Base-by-base conservation (phyloP, 495 filamentous ascomycete genomes). In the Hyaloscypha bicolor region DNA sequence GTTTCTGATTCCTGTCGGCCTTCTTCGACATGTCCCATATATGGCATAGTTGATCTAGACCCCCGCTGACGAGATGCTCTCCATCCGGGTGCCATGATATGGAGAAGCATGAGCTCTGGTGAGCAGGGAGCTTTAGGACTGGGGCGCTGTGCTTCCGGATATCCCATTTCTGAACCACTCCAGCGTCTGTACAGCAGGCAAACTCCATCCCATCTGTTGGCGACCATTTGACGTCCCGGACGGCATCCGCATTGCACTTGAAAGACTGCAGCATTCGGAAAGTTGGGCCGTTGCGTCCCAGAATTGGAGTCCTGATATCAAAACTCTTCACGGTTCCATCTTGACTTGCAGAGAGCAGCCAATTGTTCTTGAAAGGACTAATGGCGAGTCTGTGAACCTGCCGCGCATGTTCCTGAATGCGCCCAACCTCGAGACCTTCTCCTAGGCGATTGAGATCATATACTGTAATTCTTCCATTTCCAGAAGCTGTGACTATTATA, bases 51-150 rank as follows among this genome's bases (percentile, higher is more conserved):
- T 87, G 87, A 75, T 99, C 95, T 30, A 85, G 82, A 45, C 94
- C 90, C 30, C 90, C 93, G 73, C 92, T 97, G 45, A 91, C 88
- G 19, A 97, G 81, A 76, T 98, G 91, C 66, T 91, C 91, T 33
- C 95, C 95, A 76, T 97, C 94, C 1, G 93, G 93, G 74, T 99
- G 95, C 95, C 96, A 99, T 70, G 96, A 92, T 57, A 99, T 88
- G 5, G 92, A 83, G 64, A 86, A 89, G 72, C 91, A 96, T 0
- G 88, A 85, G 52, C 88, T 90, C 70, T 90, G 85, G 75, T 99
- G 95, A 33, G 93, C 96, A 55, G 90, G 89, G 68, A 97, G 91
- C 71, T 90, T 90, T 61, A 96, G 67, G 22, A 85, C 64, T 14
- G 83, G 83, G 6, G 75, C 76, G 25, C 58, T 72, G 19, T 74